Conservation (phyloP, 208 protist genomes). For the Acanthamoeba lenticulata region DNA sequence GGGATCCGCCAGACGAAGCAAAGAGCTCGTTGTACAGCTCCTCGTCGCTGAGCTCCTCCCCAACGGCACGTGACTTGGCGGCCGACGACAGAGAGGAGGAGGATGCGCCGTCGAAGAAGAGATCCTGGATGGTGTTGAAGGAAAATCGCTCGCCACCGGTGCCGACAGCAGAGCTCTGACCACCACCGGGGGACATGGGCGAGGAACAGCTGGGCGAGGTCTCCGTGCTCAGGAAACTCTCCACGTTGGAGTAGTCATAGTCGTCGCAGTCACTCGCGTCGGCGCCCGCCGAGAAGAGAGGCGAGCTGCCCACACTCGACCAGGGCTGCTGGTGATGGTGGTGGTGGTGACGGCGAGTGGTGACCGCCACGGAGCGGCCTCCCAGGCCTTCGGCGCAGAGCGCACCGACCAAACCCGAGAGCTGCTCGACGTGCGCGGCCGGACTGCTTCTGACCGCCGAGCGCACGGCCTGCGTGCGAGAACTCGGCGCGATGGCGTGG, state of each 20-base stretch:
- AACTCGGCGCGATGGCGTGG: neutral
- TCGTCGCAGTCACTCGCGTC: neutral
- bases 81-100: no score
- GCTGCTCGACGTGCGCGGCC: neutral
- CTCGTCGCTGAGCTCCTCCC: neutral
- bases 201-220: neutral
- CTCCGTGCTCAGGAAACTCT: neutral
- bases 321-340: neutral
- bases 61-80: no score
- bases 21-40: neutral
- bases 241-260: neutral
- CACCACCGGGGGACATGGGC: neutral
- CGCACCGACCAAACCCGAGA: neutral
- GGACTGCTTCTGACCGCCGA: neutral
- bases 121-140: neutral
- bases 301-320: neutral
- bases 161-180: neutral
- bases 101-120: no score
- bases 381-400: slow-evolving; percentile 2
- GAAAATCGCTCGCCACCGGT: no score
- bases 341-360: neutral
- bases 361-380: no score
- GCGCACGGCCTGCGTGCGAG: neutral
- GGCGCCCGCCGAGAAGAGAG: neutral
- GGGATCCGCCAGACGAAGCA: no score